phyloP scores from a whole-genome alignment of 306 rosid genomes.

The Cucurbita ficifolia region DNA sequence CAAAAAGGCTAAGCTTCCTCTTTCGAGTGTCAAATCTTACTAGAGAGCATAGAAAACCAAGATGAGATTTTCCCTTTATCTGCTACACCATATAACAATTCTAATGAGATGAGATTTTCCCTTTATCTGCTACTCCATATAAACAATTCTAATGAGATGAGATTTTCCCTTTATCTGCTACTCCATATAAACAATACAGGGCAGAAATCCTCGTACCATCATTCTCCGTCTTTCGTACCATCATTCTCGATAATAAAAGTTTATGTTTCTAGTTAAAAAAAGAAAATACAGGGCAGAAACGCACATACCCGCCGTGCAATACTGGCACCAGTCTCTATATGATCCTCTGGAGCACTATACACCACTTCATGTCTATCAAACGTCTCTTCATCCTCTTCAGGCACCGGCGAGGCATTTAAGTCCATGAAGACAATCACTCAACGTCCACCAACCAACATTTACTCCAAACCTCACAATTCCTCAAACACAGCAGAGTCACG shows the following conservation, averaged over 20 bases:
- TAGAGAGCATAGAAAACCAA: neutral
- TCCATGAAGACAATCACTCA: constrained; percentile 91
- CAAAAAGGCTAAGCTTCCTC: neutral
- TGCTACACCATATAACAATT: no score
- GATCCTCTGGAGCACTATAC: constrained; percentile 56
- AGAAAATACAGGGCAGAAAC: neutral
- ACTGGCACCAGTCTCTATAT: constrained; percentile 53
- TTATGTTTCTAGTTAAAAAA: neutral
- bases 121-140: no score
- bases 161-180: no score
- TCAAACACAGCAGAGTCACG: neutral
- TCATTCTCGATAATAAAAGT: no score
- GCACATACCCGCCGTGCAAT: constrained; percentile 78
- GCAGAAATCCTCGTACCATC: neutral
- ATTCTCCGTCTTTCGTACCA: neutral
- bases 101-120: no score
- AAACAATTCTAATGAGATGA: no score
- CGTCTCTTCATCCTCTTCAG: constrained; percentile 84
- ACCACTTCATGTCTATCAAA: constrained; percentile 49
- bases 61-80: no score
- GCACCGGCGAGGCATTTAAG: constrained; percentile 91
- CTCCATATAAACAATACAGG: neutral
- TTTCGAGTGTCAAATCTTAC: neutral
- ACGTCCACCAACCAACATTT: constrained; percentile 40
- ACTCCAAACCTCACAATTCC: constrained; percentile 13